Conservation (phyloP, 192 early-diverging fungal genomes). For the Dissophora globulifera region DNA sequence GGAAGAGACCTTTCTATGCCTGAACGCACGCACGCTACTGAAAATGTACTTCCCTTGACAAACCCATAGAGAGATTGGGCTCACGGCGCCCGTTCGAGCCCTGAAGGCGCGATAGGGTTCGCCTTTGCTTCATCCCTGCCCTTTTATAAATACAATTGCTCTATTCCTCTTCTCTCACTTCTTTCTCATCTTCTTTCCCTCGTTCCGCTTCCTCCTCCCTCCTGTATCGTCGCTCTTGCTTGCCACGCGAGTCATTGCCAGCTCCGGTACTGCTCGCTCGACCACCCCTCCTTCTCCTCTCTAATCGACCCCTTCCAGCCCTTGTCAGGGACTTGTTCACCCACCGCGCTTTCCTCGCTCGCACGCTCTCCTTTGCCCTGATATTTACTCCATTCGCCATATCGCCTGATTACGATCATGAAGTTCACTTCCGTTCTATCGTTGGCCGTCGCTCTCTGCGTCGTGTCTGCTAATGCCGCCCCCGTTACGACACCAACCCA, state of each 20-base stretch:
- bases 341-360: background rate
- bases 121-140: too few relatives aligned
- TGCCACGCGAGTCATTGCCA: constrained; percentile 13
- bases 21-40: too few relatives aligned
- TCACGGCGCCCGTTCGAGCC: too few relatives aligned
- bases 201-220: constrained; percentile 1
- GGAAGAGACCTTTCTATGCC: too few relatives aligned
- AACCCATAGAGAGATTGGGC: too few relatives aligned
- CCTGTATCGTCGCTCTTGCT: background rate
- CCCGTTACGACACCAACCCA: constrained; percentile 1
- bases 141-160: too few relatives aligned
- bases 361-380: background rate
- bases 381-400: background rate
- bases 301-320: constrained; percentile 37
- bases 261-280: constrained; percentile 1
- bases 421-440: constrained; percentile 49
- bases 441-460: constrained; percentile 33
- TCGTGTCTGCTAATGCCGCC: constrained; percentile 27
- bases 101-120: too few relatives aligned
- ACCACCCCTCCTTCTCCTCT: background rate
- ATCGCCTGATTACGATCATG: constrained; percentile 10
- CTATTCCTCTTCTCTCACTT: too few relatives aligned
- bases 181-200: constrained; percentile 6
- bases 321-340: constrained; percentile 38
- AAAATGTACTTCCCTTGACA: too few relatives aligned